Evolutionary conservation across 208 protist genomes (phyloP), one percentile per base, ranked within the genome.

Genomic region (Herpetomonas samuelpessoai): DNA sequence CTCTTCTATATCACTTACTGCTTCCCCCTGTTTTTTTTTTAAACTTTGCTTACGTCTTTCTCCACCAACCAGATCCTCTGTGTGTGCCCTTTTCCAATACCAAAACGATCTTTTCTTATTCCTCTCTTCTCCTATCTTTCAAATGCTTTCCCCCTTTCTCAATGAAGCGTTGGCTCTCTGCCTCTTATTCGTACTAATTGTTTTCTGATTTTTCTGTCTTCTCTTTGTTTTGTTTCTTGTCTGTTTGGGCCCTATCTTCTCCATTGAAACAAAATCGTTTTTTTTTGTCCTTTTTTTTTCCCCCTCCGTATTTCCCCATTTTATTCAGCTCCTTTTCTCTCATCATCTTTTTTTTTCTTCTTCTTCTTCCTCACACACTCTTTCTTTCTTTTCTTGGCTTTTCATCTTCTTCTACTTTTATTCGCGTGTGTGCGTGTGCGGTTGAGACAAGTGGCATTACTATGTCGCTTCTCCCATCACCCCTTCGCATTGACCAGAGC

Each of bases 231-330:
- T 14, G 14, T 41, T 41, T 41, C 35, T n/a, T n/a, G n/a, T n/a
- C n/a, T n/a, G n/a, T n/a, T n/a, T n/a, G n/a, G n/a, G n/a, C n/a
- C n/a, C n/a, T n/a, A n/a, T n/a, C n/a, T n/a, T n/a, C n/a, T n/a
- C n/a, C n/a, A n/a, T n/a, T 39, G 25, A 4, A 46, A 46, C 7
- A 10, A 12, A 26, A 49, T 54, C 19, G 26, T 61, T 52, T 18
- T 9, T 29, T 31, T 45, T 7, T 26, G 19, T 63, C 35, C 6
- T 41, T 41, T 41, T 14, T 51, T 59, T 60, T 25, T 54, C 62
- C 38, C 49, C 55, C 19, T 61, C 39, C 19, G 16, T n/a, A 51
- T 50, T 10, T n/a, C 6, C 18, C 10, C 21, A 38, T 55, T n/a
- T 55, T 7, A 10, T 39, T n/a, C 50, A 35, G 6, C 14, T 14